Conservation (phyloP, 176 grass and related monocot genomes). For the Poa annua region DNA sequence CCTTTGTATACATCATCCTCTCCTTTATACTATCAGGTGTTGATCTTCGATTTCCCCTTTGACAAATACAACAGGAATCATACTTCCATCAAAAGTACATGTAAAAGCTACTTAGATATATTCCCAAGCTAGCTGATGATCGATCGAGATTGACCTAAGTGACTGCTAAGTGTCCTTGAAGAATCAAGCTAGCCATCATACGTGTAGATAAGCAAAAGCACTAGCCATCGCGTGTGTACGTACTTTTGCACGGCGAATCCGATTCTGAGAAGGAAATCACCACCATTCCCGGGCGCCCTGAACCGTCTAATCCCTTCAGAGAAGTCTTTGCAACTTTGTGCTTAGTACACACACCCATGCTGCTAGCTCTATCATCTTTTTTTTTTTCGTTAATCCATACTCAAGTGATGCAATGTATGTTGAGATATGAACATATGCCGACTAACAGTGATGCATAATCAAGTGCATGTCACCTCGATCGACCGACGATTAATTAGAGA, state of each 20-base stretch:
- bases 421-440: constrained; percentile 37
- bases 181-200: not conserved
- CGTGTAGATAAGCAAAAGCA: constrained; percentile 6
- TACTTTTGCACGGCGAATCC: constrained; percentile 27
- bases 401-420: not conserved
- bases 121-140: not conserved
- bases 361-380: not conserved
- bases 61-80: constrained; percentile 25
- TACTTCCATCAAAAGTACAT: constrained; percentile 16
- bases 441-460: constrained; percentile 27
- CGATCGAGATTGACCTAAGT: constrained; percentile 25
- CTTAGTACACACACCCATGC: not conserved
- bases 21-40: not conserved
- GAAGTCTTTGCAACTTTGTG: not conserved
- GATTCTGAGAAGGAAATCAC: constrained; percentile 39
- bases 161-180: not conserved
- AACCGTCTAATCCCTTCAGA: not conserved
- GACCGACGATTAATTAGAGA: not conserved
- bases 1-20: not conserved
- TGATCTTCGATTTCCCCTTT: not conserved
- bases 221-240: not conserved
- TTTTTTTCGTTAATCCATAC: not conserved
- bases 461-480: constrained; percentile 1
- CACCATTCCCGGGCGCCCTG: not conserved
- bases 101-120: constrained; percentile 23